These are phyloP conservation scores for Boletus sensibilis DNA, from an alignment of 768 basidiomycete species.

Conservation along the genomic window DNA sequence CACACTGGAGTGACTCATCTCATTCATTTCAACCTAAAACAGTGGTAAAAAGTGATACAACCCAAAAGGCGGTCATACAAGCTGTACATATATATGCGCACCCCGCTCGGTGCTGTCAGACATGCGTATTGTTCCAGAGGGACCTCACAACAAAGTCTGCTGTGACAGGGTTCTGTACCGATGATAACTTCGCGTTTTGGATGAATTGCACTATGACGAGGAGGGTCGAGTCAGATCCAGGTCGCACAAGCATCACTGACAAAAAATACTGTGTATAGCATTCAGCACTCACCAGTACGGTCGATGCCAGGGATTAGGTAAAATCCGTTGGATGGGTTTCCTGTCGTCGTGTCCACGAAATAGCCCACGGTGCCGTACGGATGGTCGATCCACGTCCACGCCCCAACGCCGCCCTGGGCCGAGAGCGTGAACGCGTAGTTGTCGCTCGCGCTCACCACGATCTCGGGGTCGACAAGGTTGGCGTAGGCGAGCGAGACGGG, in stretches of 20 bases:
- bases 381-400: constrained; percentile 62
- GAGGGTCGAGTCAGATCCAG: background rate
- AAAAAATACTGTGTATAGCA: background rate
- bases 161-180: constrained; percentile 36
- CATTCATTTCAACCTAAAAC: too few relatives aligned
- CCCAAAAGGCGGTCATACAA: too few relatives aligned
- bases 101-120: constrained; percentile 2
- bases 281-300: constrained; percentile 43
- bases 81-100: too few relatives aligned
- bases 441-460: constrained; percentile 32
- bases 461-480: constrained; percentile 50
- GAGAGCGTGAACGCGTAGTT: constrained; percentile 51
- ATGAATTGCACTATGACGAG: constrained; percentile 22
- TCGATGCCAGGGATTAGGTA: constrained; percentile 54
- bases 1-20: too few relatives aligned
- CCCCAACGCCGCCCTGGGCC: constrained; percentile 51
- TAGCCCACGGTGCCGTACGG: constrained; percentile 52
- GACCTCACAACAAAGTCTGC: constrained; percentile 51
- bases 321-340: constrained; percentile 49
- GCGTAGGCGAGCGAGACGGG: constrained; percentile 32
- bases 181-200: constrained; percentile 40
- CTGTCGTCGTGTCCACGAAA: constrained; percentile 46
- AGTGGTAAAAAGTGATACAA: too few relatives aligned
- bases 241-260: background rate
- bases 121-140: constrained; percentile 53